Evolutionary conservation across 768 basidiomycete genomes (phyloP).

Genomic region (Boletus reticulatus): DNA sequence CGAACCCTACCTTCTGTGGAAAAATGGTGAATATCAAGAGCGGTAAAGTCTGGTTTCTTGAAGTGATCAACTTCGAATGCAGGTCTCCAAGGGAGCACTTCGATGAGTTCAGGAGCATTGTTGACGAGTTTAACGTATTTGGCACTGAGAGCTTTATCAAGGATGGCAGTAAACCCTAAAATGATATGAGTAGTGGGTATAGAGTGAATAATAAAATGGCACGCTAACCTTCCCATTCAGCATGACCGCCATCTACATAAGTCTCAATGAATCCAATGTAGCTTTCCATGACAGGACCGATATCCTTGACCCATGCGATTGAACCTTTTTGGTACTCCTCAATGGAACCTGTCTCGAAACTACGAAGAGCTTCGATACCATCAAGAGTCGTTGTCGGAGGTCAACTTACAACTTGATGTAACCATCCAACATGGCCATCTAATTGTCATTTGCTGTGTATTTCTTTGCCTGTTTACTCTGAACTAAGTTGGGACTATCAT

Average conservation of each 20-base stretch:
- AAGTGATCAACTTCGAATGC: slow-evolving; percentile 68
- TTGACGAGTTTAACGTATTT: slow-evolving; percentile 80
- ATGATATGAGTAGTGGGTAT: neutral
- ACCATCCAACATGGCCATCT: slow-evolving; percentile 67
- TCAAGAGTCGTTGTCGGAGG: neutral
- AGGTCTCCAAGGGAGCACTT: slow-evolving; percentile 79
- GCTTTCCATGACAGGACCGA: slow-evolving; percentile 84
- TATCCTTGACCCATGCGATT: slow-evolving; percentile 80
- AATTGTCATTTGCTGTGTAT: slow-evolving; percentile 70
- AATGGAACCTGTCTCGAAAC: slow-evolving; percentile 78
- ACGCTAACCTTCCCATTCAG: slow-evolving; percentile 82
- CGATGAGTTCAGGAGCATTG: slow-evolving; percentile 74
- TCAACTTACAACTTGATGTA: slow-evolving; percentile 72
- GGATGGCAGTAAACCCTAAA: slow-evolving; percentile 84
- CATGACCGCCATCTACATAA: slow-evolving; percentile 85
- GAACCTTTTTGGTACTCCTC: slow-evolving; percentile 78
- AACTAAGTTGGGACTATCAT: neutral
- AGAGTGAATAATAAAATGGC: neutral
- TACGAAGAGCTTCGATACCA: neutral
- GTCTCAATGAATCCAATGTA: slow-evolving; percentile 89
- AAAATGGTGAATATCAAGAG: slow-evolving; percentile 78
- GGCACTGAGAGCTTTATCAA: slow-evolving; percentile 78
- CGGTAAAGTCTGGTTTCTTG: slow-evolving; percentile 85
- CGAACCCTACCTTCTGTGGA: slow-evolving; percentile 68
- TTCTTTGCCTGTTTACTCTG: slow-evolving; percentile 56